Base-by-base conservation (phyloP, 208 protist genomes). In the Leishmania aethiopica region DNA sequence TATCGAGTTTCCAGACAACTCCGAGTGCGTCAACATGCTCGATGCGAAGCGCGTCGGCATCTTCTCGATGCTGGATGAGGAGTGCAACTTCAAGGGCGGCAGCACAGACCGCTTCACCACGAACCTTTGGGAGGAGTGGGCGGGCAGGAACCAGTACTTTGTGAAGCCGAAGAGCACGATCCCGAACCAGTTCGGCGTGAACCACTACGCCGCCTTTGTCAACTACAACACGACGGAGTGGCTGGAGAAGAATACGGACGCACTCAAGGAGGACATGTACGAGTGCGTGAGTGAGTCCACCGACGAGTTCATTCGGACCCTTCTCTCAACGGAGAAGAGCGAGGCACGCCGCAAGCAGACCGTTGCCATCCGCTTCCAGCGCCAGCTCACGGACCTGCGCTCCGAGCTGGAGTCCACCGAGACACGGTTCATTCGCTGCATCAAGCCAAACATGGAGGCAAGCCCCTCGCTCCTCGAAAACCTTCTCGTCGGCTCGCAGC, bases 401-500 rank as follows among this genome's bases (percentile, higher is more conserved):
- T 73, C 28, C 3, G 89, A 94, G 72, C 90, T 99, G 60, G 89
- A 96, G 87, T 93, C 90, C 32, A 97, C 96, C 25, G 88, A 97
- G 78, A 96, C 96, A n/a, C 95, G 98, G 75, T 99, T 99, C 81
- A 97, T 99, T 42, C 92, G 97, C 49, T 98, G 96, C 90, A 97
- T 99, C 81, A 98, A 98, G 82, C 96, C 97, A 8, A 99, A 99
- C 86, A 89, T 87, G 85, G 80, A 89, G 28, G 91, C 94, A 37
- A 91, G 85, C 71, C 89, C 95, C 32, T 42, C 79, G 7, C 80
- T 86, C 37, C 86, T 98, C 13, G 90, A 97, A 75, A 97, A 95
- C 84, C 67, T 64, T 62, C 78, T 95, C 75, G 94, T 98, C 67
- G 92, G 93, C 77, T 88, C 87, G 32, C 97, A 99, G 90, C 90